phyloP scores from a whole-genome alignment of 495 filamentous ascomycete genomes.

The Baudoinia panamericana region DNA sequence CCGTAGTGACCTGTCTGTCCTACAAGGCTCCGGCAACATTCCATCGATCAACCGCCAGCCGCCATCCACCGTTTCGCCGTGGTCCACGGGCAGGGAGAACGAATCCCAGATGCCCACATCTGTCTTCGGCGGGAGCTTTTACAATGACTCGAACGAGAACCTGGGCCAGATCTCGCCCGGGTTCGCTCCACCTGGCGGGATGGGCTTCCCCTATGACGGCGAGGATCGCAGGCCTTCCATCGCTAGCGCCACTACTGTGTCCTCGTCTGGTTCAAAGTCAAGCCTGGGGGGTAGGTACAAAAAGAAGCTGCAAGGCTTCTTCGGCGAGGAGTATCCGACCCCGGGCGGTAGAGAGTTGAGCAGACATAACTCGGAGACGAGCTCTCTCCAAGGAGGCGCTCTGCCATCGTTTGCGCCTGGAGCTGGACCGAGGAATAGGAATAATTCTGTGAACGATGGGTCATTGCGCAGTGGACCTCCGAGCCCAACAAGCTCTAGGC shows the following conservation, averaged over 20 bases:
- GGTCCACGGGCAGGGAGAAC: slow-evolving; percentile 19
- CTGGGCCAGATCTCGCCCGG: slow-evolving; percentile 52
- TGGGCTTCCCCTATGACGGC: slow-evolving; percentile 54
- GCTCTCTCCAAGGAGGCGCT: slow-evolving; percentile 36
- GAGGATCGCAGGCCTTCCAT: slow-evolving; percentile 79
- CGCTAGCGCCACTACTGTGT: slow-evolving; percentile 76
- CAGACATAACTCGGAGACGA: slow-evolving; percentile 55
- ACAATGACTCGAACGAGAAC: slow-evolving; percentile 55
- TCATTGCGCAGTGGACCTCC: slow-evolving; percentile 40
- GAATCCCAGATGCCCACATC: slow-evolving; percentile 25
- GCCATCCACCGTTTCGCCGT: slow-evolving; percentile 37
- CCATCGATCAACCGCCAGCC: slow-evolving; percentile 41
- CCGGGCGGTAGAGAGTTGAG: slow-evolving; percentile 4
- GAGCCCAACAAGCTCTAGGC: slow-evolving; percentile 46
- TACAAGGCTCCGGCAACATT: slow-evolving; percentile 45
- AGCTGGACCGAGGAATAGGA: slow-evolving; percentile 50
- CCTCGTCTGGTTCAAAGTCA: slow-evolving; percentile 78
- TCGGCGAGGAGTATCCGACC: slow-evolving; percentile 61
- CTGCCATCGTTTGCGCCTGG: slow-evolving; percentile 17
- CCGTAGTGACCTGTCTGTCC: slow-evolving; percentile 55
- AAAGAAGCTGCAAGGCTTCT: slow-evolving; percentile 70
- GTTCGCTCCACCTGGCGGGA: slow-evolving; percentile 53
- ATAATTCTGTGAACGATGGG: slow-evolving; percentile 54
- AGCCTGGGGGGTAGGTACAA: slow-evolving; percentile 52
- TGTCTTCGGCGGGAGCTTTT: slow-evolving; percentile 37